phyloP scores from a whole-genome alignment of 1,139 yeast genomes.

The Scheffersomyces segobiensis region DNA sequence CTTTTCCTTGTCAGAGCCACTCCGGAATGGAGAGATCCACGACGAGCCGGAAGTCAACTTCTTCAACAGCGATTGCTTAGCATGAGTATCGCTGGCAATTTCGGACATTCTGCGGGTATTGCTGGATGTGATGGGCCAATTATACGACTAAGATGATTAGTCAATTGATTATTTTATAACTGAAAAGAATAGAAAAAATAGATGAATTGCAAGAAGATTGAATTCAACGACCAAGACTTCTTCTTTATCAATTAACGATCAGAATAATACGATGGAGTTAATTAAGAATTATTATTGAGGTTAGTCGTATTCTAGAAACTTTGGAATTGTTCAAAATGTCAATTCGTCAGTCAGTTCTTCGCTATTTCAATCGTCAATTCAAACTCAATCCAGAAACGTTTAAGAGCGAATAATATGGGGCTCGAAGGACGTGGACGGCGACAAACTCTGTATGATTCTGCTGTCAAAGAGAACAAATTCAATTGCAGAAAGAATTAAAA shows the following conservation, averaged over 20 bases:
- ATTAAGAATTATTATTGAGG: too few species aligned
- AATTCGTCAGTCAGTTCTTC: neutral
- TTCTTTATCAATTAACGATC: neutral
- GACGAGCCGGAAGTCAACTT: conserved; percentile 37
- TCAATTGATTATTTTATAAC: too few species aligned
- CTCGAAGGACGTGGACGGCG: neutral
- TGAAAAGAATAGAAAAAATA: neutral
- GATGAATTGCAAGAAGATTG: neutral
- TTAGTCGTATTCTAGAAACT: too few species aligned
- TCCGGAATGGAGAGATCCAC: conserved; percentile 58
- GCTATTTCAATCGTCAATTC: neutral
- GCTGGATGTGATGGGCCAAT: neutral
- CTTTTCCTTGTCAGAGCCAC: conserved; percentile 10
- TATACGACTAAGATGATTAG: neutral
- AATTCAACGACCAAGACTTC: neutral
- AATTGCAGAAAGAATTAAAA: neutral
- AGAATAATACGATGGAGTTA: neutral
- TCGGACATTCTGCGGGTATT: neutral
- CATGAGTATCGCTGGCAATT: neutral
- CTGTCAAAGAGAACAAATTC: neutral
- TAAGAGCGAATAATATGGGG: neutral
- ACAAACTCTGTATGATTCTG: neutral
- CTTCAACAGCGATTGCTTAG: conserved; percentile 27
- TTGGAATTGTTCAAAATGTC: neutral
- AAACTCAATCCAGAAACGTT: neutral